Base-by-base conservation (phyloP, 129 eudicot species). In the Centaurea solstitialis region DNA sequence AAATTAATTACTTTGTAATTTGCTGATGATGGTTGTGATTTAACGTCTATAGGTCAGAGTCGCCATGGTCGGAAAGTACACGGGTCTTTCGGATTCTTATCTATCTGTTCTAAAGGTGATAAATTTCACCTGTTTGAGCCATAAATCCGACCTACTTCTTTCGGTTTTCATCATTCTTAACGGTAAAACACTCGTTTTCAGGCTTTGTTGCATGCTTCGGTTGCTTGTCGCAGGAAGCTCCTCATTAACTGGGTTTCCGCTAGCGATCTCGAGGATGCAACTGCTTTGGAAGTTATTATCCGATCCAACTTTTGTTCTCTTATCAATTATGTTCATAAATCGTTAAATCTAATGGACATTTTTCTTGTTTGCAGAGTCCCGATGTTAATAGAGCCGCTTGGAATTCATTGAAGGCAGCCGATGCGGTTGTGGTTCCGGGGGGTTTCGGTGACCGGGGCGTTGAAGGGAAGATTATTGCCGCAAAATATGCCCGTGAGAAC, bases 391-490 rank as follows among this genome's bases (percentile, higher is more conserved):
- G 86, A 81, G 87, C 87, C 9, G 99, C 99, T 41, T 95, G 99
- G 99, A 90, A 72, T 17, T 84, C 89, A 65, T 85, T 95, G 81
- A 93, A 91, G 92, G 87, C 91, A 41, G 93, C 98, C 20, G 92
- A 90, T 80, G 98, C 86, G 77, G 81, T 94, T 38, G 83, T 94
- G 18, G 98, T 94, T 77, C 98, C 98, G 22, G 98, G 98, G 45
- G 98, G 98, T 5, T 94, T 94, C 87, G 98, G 98, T 84, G 97
- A 94, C 85, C 85, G 98, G 81, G 98, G 98, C 4, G 93, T 94
- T 9, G 93, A 94, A 89, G 98, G 98, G 76, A 94, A 94, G 81
- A 94, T 94, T 41, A 81, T 90, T 59, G 97, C 98, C 68, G 97
- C 98, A 61, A 91, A 91, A 64, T 94, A 94, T 79, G 98, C 98